Base-by-base conservation (phyloP, 2,329 filamentous ascomycete genomes). In the Scedosporium minutisporum region DNA sequence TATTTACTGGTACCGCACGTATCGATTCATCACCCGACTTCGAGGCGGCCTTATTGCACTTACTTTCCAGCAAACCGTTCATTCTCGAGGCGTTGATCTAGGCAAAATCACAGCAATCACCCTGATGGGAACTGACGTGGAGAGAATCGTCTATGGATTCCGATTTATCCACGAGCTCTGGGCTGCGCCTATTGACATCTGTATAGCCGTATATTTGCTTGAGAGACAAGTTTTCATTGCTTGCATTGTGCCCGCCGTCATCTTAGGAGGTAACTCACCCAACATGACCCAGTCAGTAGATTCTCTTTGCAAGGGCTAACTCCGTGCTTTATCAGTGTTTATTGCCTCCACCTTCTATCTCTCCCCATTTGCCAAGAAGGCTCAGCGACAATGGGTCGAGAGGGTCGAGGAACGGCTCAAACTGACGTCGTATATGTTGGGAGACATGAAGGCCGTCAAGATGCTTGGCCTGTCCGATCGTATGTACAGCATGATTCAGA, bases 121-220 rank as follows among this genome's bases (percentile, higher is more conserved):
- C 0, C 69, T 81, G 3, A 81, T 81, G 78, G 78, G 73, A 62
- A 73, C 76, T 3, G 79, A 82, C 58, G 70, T 80, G 10, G 78
- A 80, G 63, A 71, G 74, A 6, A 74, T 80, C 3, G 67, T 71
- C 1, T 57, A 66, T 0, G 78, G 75, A 0, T 68, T 72, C 3
- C 62, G 66, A 3, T 66, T 63, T 1, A 63, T 77, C 41, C 79
- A 80, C 57, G 74, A 78, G 29, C 64, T 75, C 3, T 79, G 77
- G 77, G 75, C 72, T 0, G 73, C 69, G 44, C 60, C 71, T 0
- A 64, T 80, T 1, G 75, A 82, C 63, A 73, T 78, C 3, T 73
- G 67, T 3, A 60, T 83, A 1, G 76, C 76, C 0, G 75, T 76
- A 57, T 84, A 74, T 67, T 71, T 84, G 0, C 70, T 84, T 0